Percentiles rank a stretch among this genome's conserved stretches.
phyloP scores from a whole-genome alignment of 148 eudicot genomes.

The Fagopyrum tataricum region DNA sequence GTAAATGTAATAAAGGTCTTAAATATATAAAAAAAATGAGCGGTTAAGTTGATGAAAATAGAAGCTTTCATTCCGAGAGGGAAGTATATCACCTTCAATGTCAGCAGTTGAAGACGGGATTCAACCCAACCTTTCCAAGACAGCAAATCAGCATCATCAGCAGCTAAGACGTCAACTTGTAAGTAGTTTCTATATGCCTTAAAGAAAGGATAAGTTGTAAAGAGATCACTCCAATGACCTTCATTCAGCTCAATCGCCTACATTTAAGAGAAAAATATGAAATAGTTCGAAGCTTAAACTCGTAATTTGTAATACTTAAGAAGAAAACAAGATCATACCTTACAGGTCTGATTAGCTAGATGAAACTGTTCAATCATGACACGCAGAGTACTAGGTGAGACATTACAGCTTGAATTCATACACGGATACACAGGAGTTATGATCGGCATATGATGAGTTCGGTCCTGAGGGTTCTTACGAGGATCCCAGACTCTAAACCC shows the following conservation, averaged over 20 bases:
- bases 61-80: neutral
- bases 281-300: neutral
- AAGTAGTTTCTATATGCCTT: constrained; percentile 42
- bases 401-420: constrained; percentile 58
- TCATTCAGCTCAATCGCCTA: constrained; percentile 43
- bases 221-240: constrained; percentile 33
- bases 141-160: constrained; percentile 38
- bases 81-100: constrained; percentile 31
- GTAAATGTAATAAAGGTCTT: too few species aligned
- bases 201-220: constrained; percentile 39
- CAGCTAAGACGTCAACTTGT: constrained; percentile 40
- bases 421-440: constrained; percentile 53
- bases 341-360: constrained; percentile 29
- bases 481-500: constrained; percentile 49
- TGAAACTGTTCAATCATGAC: constrained; percentile 46
- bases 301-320: neutral
- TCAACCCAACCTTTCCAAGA: constrained; percentile 57
- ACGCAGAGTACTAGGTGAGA: constrained; percentile 45
- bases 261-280: constrained; percentile 10
- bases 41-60: too few species aligned
- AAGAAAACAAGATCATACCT: constrained; percentile 21
- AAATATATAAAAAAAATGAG: too few species aligned
- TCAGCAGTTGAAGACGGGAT: constrained; percentile 45
- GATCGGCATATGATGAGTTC: constrained; percentile 47
- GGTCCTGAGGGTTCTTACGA: constrained; percentile 35